Evolutionary conservation across 805 yeast genomes (phyloP).

Genomic region (Schizosaccharomyces osmophilus): DNA sequence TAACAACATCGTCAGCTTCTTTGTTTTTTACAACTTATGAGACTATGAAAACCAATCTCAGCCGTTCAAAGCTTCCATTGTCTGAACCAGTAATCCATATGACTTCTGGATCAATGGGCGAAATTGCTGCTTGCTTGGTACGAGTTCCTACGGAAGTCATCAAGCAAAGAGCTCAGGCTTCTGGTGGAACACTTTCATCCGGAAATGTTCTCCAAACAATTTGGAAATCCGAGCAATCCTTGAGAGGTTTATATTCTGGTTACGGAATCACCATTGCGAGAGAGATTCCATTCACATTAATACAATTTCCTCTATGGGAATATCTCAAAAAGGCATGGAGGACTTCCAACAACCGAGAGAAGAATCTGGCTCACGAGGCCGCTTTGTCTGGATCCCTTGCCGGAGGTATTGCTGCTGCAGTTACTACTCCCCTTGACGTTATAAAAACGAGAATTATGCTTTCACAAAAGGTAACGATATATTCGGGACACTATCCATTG

Average conservation of each 20-base stretch:
- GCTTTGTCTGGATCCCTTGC: conserved; percentile 79
- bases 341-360: conserved; percentile 16
- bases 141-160: conserved; percentile 94
- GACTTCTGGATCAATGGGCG: conserved; percentile 75
- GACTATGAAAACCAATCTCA: background rate
- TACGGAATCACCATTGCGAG: conserved; percentile 81
- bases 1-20: conserved; percentile 12
- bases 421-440: conserved; percentile 85
- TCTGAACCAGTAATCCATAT: conserved; percentile 39
- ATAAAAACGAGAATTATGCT: conserved; percentile 85
- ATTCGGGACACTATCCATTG: background rate
- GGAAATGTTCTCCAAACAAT: conserved; percentile 18
- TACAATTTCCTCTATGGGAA: conserved; percentile 88
- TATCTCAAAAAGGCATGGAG: conserved; percentile 42
- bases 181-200: conserved; percentile 34
- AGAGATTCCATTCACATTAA: conserved; percentile 88
- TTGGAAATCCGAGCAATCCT: conserved; percentile 35
- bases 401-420: conserved; percentile 85
- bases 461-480: conserved; percentile 15
- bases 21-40: conserved; percentile 14
- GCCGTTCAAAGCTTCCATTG: conserved; percentile 2
- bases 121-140: conserved; percentile 74
- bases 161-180: conserved; percentile 84
- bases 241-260: conserved; percentile 70
- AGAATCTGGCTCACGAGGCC: conserved; percentile 44